These are phyloP conservation scores for Volvox reticuliferus DNA, from an alignment of 139 green algal genomes.

Conservation along the genomic window DNA sequence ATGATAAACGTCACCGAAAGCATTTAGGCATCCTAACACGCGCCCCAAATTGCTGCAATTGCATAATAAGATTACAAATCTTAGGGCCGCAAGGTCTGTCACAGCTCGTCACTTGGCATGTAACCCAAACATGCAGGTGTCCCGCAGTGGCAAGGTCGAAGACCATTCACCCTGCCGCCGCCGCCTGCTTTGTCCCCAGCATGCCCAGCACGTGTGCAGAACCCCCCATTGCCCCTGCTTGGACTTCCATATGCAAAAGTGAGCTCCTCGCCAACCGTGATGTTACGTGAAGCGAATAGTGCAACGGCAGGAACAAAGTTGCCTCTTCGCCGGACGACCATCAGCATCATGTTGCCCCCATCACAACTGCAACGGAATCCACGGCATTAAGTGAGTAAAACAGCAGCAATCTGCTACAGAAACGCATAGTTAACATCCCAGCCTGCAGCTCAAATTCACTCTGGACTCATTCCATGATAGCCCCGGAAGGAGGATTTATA, in stretches of 20 bases:
- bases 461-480: no score
- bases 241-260: conserved; percentile 75
- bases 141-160: not conserved
- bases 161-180: not conserved
- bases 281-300: conserved; percentile 62
- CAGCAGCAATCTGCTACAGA: no score
- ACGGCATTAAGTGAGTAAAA: no score
- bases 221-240: not conserved
- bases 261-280: conserved; percentile 69
- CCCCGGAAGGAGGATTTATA: no score
- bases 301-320: conserved; percentile 61
- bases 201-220: not conserved
- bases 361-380: conserved; percentile 56
- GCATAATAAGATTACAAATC: no score
- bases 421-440: no score
- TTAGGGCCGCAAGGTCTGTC: no score
- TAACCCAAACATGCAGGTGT: not conserved
- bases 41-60: no score
- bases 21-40: no score
- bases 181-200: not conserved
- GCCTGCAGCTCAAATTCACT: no score
- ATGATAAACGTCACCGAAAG: no score
- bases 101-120: conserved; percentile 10
- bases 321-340: conserved; percentile 58
- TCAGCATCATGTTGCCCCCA: conserved; percentile 68